Evolutionary conservation across 129 eudicot species (phyloP), one percentile per base, ranked within the genome.

Genomic region (Artemisia argyi): DNA sequence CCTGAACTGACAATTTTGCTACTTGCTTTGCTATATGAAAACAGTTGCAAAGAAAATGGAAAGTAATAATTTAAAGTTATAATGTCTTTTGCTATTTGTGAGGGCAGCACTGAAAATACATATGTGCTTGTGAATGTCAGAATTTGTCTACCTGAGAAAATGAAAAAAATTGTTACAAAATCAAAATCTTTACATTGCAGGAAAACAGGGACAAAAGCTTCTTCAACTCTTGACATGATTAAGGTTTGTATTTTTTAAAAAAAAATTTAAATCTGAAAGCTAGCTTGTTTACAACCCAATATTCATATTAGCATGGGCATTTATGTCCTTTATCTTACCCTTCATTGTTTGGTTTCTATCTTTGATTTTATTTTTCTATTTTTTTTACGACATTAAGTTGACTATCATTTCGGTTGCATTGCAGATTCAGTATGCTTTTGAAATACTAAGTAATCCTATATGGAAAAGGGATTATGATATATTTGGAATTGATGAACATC

Each of bases 391-490:
- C 52, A 50, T 61, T 16, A 46, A 72, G 58, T 50, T 48, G 69
- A 50, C 48, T 15, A 24, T 30, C 18, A 28, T 49, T 73, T 61
- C 11, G 20, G 48, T 39, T 64, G 44, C 17, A 48, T 79, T 73
- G 73, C 91, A 94, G 98, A 84, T 84, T 58, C 91, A 68, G 66
- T 94, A 94, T 81, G 96, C 98, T 74, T 94, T 70, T 86, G 98
- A 94, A 80, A 82, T 94, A 74, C 89, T 94, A 44, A 82, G 83
- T 51, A 77, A 94, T 83, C 77, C 86, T 44, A 56, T 85, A 58
- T 83, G 88, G 96, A 94, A 94, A 85, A 84, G 98, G 82, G 97
- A 94, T 78, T 94, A 94, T 81, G 97, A 94, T 83, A 49, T 87
- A 75, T 90, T 77, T 70, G 79, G 78, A 76, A 75, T 90, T 69